phyloP scores from a whole-genome alignment of 352 stramenopile species.

The Phytophthora constricta region DNA sequence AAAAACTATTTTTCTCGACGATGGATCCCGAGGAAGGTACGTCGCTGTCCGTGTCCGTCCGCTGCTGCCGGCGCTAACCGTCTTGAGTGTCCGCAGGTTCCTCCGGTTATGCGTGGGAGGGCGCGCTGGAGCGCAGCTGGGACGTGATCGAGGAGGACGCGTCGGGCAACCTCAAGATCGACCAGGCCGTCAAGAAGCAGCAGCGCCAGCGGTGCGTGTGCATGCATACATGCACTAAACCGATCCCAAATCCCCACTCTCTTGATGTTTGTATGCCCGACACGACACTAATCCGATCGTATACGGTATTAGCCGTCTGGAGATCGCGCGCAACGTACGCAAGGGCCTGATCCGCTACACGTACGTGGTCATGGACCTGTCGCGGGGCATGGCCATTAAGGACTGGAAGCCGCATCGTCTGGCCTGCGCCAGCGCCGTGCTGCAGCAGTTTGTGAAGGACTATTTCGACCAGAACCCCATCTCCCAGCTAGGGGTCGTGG shows the following conservation, averaged over 20 bases:
- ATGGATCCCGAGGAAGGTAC: neutral
- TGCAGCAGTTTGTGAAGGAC: slow-evolving; percentile 89
- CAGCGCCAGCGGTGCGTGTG: slow-evolving; percentile 75
- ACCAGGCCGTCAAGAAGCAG: slow-evolving; percentile 64
- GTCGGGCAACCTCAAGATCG: slow-evolving; percentile 81
- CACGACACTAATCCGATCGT: slow-evolving; percentile 3
- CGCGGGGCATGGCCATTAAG: slow-evolving; percentile 85
- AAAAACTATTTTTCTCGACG: neutral
- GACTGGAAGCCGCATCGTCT: slow-evolving; percentile 89
- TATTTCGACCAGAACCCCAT: slow-evolving; percentile 97
- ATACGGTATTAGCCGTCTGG: slow-evolving; percentile 51
- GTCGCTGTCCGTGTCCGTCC: neutral
- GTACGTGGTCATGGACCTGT: slow-evolving; percentile 87
- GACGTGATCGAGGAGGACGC: slow-evolving; percentile 88
- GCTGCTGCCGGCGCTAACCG: neutral
- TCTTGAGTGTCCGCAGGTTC: neutral
- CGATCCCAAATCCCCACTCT: neutral
- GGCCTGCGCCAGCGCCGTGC: slow-evolving; percentile 62
- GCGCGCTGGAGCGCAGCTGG: slow-evolving; percentile 85
- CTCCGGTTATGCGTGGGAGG: slow-evolving; percentile 86
- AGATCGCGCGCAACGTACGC: slow-evolving; percentile 86
- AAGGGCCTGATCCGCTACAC: slow-evolving; percentile 89
- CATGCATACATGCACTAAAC: slow-evolving; percentile 5
- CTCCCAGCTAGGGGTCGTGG: slow-evolving; percentile 91
- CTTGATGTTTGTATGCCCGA: slow-evolving; percentile 2